Conservation (phyloP, 1,284 basidiomycete genomes). For the Ceratobasidium sp. region DNA sequence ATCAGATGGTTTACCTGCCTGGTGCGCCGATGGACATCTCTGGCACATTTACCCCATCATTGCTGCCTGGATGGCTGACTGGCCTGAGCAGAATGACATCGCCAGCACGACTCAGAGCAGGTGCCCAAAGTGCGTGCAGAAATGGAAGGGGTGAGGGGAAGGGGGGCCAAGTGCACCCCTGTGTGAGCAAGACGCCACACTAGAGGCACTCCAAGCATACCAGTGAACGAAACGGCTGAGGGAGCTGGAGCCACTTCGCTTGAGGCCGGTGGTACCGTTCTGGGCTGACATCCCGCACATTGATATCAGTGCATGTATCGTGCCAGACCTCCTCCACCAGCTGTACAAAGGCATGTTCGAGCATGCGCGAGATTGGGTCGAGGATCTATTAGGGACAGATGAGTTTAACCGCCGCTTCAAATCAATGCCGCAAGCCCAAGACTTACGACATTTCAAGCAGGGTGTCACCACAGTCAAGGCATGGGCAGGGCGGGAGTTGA, state of each 20-base stretch:
- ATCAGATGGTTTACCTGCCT: neutral
- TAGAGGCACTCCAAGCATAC: neutral
- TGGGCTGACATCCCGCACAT: conserved; percentile 19
- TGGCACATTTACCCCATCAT: conserved; percentile 39
- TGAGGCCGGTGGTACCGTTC: conserved; percentile 4
- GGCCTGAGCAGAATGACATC: conserved; percentile 18
- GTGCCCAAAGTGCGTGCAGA: conserved; percentile 13
- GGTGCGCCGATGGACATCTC: conserved; percentile 25
- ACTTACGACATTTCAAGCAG: neutral
- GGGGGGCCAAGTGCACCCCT: neutral
- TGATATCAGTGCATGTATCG: neutral
- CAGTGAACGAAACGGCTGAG: neutral
- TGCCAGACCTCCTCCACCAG: neutral
- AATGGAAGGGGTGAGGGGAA: neutral
- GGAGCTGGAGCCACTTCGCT: neutral
- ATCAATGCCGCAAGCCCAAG: conserved; percentile 10
- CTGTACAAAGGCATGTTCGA: conserved; percentile 46
- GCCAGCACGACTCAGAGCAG: neutral
- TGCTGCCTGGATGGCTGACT: conserved; percentile 14
- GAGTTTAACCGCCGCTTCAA: conserved; percentile 6
- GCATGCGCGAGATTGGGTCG: conserved; percentile 28
- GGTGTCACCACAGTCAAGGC: neutral
- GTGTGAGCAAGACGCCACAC: neutral
- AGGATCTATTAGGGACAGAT: neutral
- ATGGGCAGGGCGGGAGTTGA: conserved; percentile 13